A percentile compares a stretch with the other conserved stretches of the same genome.
Evolutionary conservation across 2,329 filamentous ascomycete species (phyloP).

Genomic region (Dactylella cylindrospora): DNA sequence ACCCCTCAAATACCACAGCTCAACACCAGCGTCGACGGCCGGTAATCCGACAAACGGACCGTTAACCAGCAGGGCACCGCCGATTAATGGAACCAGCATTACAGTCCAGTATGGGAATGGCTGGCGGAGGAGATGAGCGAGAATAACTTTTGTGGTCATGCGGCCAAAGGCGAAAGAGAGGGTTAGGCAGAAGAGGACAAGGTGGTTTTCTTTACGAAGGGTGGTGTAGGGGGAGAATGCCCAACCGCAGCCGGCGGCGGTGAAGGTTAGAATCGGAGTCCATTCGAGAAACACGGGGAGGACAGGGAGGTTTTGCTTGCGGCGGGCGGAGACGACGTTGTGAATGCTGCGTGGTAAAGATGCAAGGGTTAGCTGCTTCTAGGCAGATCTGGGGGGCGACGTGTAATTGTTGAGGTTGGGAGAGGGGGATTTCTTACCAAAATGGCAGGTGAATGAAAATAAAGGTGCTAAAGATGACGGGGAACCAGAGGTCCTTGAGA

Average conservation of each 20-base stretch:
- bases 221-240: conserved; percentile 85
- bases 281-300: conserved; percentile 87
- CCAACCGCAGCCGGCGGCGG: conserved; percentile 74
- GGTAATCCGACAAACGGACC: conserved; percentile 73
- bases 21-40: conserved; percentile 64
- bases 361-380: too few species aligned
- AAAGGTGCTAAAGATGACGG: conserved; percentile 66
- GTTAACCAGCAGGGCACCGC: conserved; percentile 80
- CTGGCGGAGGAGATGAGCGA: conserved; percentile 88
- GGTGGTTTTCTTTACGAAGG: conserved; percentile 77
- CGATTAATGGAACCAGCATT: conserved; percentile 81
- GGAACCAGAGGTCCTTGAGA: conserved; percentile 87
- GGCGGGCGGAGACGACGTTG: conserved; percentile 79
- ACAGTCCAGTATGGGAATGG: conserved; percentile 97
- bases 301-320: conserved; percentile 70
- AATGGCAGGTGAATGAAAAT: conserved; percentile 78
- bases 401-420: too few species aligned
- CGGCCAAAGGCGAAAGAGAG: conserved; percentile 97
- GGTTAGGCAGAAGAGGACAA: conserved; percentile 87
- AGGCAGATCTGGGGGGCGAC: too few species aligned
- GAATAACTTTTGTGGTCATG: conserved; percentile 98
- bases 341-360: conserved; percentile 58
- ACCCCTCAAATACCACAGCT: conserved; percentile 77
- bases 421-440: conserved; percentile 56
- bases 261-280: conserved; percentile 85